Conservation (phyloP, 306 rosid genomes). For the Dryas octopetala region DNA sequence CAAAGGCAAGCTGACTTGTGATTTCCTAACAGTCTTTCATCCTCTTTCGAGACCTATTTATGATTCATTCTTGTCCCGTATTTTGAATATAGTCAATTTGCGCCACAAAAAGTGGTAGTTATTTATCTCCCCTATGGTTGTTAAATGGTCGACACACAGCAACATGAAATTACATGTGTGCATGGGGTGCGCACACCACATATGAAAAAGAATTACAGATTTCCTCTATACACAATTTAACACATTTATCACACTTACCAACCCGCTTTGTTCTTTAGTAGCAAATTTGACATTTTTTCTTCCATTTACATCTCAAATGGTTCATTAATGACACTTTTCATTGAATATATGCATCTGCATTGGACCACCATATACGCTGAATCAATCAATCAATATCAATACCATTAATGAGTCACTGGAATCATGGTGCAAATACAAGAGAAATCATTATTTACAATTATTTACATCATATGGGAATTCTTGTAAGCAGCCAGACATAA, state of each 20-base stretch:
- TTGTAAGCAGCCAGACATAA: background rate
- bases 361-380: background rate
- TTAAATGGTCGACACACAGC: background rate
- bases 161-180: background rate
- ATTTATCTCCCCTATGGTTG: background rate
- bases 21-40: no score
- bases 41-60: background rate
- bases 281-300: background rate
- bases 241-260: background rate
- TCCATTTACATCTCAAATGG: background rate
- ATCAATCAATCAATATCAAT: background rate
- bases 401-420: background rate
- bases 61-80: background rate
- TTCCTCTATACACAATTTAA: background rate
- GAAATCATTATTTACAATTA: constrained; percentile 47
- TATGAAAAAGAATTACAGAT: background rate
- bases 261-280: background rate
- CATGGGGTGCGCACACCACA: background rate
- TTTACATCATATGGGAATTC: constrained; percentile 27
- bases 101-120: background rate
- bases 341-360: background rate
- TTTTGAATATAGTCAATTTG: background rate
- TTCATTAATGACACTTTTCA: background rate
- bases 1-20: background rate
- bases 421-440: background rate